phyloP scores from a whole-genome alignment of 2,329 filamentous ascomycete genomes.

The Didymella keratinophila region DNA sequence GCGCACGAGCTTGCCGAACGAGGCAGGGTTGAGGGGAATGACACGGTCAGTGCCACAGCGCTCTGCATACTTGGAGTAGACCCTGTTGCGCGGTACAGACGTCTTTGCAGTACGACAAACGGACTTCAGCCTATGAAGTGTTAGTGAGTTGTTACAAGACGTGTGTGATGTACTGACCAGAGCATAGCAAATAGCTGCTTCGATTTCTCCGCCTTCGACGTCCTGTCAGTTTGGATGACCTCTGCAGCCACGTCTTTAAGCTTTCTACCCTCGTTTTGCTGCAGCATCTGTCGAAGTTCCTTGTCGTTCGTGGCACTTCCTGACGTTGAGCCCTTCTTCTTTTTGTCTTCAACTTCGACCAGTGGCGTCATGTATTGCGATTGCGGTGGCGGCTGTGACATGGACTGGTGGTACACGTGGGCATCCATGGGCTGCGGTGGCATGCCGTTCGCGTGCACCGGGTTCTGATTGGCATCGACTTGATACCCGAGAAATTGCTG shows the following conservation, averaged over 20 bases:
- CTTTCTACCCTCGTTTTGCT: slow-evolving; percentile 71
- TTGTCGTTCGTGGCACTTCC: slow-evolving; percentile 82
- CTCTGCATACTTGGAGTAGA: slow-evolving; percentile 95
- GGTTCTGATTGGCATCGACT: slow-evolving; percentile 29
- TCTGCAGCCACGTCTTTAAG: slow-evolving; percentile 77
- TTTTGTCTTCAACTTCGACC: slow-evolving; percentile 54
- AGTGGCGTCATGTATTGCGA: slow-evolving; percentile 39
- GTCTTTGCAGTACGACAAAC: slow-evolving; percentile 76
- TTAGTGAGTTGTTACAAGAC: slow-evolving; percentile 33
- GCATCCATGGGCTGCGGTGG: slow-evolving; percentile 40
- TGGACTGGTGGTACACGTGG: slow-evolving; percentile 40
- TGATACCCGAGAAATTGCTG: slow-evolving; percentile 46
- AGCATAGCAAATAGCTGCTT: slow-evolving; percentile 90
- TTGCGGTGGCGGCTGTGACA: slow-evolving; percentile 35
- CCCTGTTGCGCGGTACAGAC: slow-evolving; percentile 89
- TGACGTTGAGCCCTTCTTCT: slow-evolving; percentile 66
- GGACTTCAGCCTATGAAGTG: slow-evolving; percentile 69
- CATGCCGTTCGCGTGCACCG: slow-evolving; percentile 29
- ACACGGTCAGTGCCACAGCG: slow-evolving; percentile 92
- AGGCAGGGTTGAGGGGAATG: slow-evolving; percentile 93
- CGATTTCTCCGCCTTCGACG: slow-evolving; percentile 81
- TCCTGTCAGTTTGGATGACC: slow-evolving; percentile 79
- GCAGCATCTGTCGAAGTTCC: slow-evolving; percentile 78
- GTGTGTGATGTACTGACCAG: slow-evolving; percentile 65
- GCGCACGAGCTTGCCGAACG: slow-evolving; percentile 95